Evolutionary conservation across 495 filamentous ascomycete genomes (phyloP), one percentile per base, ranked within the genome.

Genomic region (Talaromyces wortmannii): DNA sequence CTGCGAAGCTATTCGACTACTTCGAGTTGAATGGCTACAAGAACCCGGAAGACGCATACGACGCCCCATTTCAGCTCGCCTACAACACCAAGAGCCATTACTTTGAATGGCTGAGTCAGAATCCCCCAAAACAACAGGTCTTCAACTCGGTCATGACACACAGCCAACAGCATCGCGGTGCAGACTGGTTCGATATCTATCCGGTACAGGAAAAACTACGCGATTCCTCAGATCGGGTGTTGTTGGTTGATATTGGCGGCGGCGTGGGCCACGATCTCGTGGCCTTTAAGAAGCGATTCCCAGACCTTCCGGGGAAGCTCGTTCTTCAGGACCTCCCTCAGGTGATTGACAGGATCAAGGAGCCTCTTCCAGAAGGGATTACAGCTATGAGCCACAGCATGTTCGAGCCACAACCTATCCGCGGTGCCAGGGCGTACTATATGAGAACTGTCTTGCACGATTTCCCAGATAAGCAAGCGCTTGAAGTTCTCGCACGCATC

Each of bases 301-400:
- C 75, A 0, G 42, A 63, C 5, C 36, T 72, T 0, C 65, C 65
- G 0, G 78, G 76, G 1, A 59, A 60, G 6, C 59, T 83, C 2
- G 59, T 83, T 13, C 52, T 82, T 4, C 72, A 83, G 61, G 80
- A 82, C 50, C 63, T 78, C 0, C 68, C 73, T 0, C 54, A 61
- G 0, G 70, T 72, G 6, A 71, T 79, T 45, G 65, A 61, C 36
- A 57, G 54, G 55, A 69, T 78, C 42, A 69, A 57, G 46, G 42
- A 31, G 6, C 31, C 70, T n/a, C 53, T 68, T 1, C 42, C 45
- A 0, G 31, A 55, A 1, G 59, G 60, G 1, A 61, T 78, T 30
- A 59, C 65, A 29, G 50, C 58, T 5, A 65, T 74, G 50, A 50
- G 49, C 0, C 65, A 83, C 57, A 70, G 82, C 56, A 77, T 82